These are phyloP conservation scores for Pseudogymnoascus sp. DNA, from an alignment of 2,329 filamentous ascomycete genomes.

Conservation along the genomic window DNA sequence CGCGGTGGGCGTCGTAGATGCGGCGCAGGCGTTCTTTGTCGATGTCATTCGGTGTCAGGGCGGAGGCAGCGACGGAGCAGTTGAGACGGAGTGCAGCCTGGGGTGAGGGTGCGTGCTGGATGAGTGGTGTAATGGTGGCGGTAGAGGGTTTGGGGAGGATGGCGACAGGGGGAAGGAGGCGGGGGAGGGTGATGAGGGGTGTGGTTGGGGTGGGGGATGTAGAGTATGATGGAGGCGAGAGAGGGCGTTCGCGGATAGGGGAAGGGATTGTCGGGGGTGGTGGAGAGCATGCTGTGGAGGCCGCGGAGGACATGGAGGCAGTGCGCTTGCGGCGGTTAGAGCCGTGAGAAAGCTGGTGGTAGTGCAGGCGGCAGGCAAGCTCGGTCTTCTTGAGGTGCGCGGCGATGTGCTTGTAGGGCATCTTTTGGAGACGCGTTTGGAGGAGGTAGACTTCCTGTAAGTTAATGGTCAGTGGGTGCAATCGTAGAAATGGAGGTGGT, in stretches of 20 bases:
- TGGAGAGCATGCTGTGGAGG: slow-evolving; percentile 36
- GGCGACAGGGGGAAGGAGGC: slow-evolving; percentile 39
- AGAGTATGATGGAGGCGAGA: slow-evolving; percentile 13
- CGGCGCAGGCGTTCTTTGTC: slow-evolving; percentile 58
- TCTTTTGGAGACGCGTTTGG: slow-evolving; percentile 76
- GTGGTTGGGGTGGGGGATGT: slow-evolving; percentile 29
- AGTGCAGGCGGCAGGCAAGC: slow-evolving; percentile 77
- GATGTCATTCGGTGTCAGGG: slow-evolving; percentile 34
- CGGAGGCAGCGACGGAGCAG: slow-evolving; percentile 39
- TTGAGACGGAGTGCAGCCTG: slow-evolving; percentile 44
- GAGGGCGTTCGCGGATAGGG: slow-evolving; percentile 39
- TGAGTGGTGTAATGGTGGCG: slow-evolving; percentile 31
- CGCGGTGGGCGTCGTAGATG: slow-evolving; percentile 62
- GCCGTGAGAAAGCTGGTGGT: slow-evolving; percentile 76
- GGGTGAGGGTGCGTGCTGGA: slow-evolving; percentile 32
- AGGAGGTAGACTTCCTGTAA: slow-evolving; percentile 71
- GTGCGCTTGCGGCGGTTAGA: slow-evolving; percentile 72
- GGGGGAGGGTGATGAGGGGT: slow-evolving; percentile 22
- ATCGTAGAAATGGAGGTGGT: not conserved
- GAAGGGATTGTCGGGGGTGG: slow-evolving; percentile 38
- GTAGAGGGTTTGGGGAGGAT: slow-evolving; percentile 57
- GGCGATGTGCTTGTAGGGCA: slow-evolving; percentile 87
- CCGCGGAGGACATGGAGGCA: slow-evolving; percentile 57
- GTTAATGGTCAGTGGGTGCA: not conserved
- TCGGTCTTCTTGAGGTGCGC: slow-evolving; percentile 81